Percentiles rank a stretch among this genome's conserved stretches.
Evolutionary conservation across 2,329 filamentous ascomycete genomes (phyloP).

Genomic region (Ophiosphaerella korrae): DNA sequence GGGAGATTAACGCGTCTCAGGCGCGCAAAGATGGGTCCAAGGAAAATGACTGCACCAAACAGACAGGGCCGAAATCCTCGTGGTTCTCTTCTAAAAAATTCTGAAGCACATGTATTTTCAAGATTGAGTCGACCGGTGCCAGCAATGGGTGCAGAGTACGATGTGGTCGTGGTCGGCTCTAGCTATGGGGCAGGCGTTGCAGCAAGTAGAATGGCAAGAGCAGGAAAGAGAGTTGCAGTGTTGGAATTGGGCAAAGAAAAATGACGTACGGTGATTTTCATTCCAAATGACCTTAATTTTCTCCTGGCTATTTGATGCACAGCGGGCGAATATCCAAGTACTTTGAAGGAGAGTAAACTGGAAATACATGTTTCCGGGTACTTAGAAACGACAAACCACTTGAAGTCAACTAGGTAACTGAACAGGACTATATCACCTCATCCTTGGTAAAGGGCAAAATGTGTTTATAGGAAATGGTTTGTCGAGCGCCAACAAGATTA

Average conservation of each 20-base stretch:
- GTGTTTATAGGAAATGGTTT: slow-evolving; percentile 64
- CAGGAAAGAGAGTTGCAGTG: slow-evolving; percentile 65
- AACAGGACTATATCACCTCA: slow-evolving; percentile 66
- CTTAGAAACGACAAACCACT: slow-evolving; percentile 48
- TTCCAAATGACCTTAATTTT: not conserved
- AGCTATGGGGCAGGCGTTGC: slow-evolving; percentile 72
- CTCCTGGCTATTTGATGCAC: slow-evolving; percentile 4
- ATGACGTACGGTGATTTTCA: slow-evolving; percentile 52
- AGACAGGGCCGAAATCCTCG: no score
- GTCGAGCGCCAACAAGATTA: no score
- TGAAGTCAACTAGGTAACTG: slow-evolving; percentile 48
- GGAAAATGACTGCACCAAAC: no score
- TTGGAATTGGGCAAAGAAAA: slow-evolving; percentile 68
- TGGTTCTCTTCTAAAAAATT: no score
- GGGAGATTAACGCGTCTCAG: no score
- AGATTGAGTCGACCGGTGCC: not conserved
- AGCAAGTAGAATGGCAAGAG: slow-evolving; percentile 67
- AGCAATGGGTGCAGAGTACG: slow-evolving; percentile 61
- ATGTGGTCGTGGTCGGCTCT: slow-evolving; percentile 70
- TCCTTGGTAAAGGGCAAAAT: slow-evolving; percentile 68
- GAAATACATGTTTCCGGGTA: slow-evolving; percentile 64
- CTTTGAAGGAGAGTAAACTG: slow-evolving; percentile 52
- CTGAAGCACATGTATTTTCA: no score
- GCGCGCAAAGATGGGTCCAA: no score
- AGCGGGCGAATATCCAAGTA: slow-evolving; percentile 63